Base-by-base conservation (phyloP, 495 filamentous ascomycete genomes). In the Neurospora pannonica region DNA sequence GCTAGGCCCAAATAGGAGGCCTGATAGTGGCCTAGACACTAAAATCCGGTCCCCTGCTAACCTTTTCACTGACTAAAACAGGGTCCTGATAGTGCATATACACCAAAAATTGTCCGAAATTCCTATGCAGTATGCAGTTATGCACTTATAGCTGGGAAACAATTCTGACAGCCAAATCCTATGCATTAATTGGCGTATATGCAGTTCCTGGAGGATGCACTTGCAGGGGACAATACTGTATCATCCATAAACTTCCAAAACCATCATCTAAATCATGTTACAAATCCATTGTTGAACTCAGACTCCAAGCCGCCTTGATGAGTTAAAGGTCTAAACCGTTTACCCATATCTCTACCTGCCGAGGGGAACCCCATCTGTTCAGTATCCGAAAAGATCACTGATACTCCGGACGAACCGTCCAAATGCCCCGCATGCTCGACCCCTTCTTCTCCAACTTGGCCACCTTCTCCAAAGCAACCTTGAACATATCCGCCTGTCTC, bases 361-460 rank as follows among this genome's bases (percentile, higher is more conserved):
- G 19, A 9, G 9, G 13, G 7, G 28, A 34, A 62, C 54, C 24
- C 9, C 28, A 34, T 34, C 28, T 1, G 6, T 62, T 5, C 15
- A 34, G 0, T 34, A 1, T 31, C 54, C 54, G 54, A 34, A 31
- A n/a, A 5, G 42, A 11, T 76, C 38, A 79, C 72, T 71, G 75
- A 42, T 78, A 82, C 42, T 72, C 75, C 1, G 74, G 74, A 70
- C 80, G 82, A 21, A 86, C 72, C 31, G 76, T 77, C 85, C 85
- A 87, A n/a, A 84, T 83, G 2, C 74, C 81, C 36, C 83, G 77
- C 80, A 84, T 82, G n/a, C 78, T 81, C 2, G 80, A 81, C 9
- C 85, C 84, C 1, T 71, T 73, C 76, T 81, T 79, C 74, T 84
- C 79, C 81, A 85, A 79, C 67, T 77, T 77, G 69, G 95, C 87